phyloP scores from a whole-genome alignment of 257 asterid genomes.

The Capsicum pubescens region DNA sequence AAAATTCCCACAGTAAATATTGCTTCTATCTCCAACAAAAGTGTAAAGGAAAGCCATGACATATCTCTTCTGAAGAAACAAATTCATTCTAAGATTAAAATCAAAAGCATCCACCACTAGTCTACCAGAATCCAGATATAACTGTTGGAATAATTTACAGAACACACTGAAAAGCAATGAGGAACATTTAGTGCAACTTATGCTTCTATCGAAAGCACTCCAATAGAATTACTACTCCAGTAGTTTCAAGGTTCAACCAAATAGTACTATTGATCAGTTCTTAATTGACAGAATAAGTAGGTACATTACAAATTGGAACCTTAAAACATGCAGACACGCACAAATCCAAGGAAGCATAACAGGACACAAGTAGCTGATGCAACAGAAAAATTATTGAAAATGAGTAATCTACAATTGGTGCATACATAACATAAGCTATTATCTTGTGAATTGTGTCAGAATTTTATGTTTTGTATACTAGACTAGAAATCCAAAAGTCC shows the following conservation, averaged over 20 bases:
- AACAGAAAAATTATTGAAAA: constrained; percentile 7
- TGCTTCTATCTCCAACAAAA: constrained; percentile 13
- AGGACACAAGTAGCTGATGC: neutral
- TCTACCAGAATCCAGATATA: constrained; percentile 3
- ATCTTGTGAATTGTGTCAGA: neutral
- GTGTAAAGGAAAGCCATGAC: neutral
- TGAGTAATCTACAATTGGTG: neutral
- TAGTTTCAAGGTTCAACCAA: constrained; percentile 6
- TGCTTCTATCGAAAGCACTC: neutral
- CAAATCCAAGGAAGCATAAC: constrained; percentile 15
- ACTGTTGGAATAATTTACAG: neutral
- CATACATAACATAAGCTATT: neutral
- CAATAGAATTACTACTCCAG: neutral
- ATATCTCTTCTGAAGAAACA: neutral
- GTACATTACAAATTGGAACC: constrained; percentile 7
- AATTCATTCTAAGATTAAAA: neutral
- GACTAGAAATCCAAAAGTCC: neutral
- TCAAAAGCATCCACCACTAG: neutral
- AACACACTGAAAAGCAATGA: neutral
- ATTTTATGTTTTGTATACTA: neutral
- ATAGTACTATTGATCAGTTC: neutral
- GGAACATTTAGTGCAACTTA: constrained; percentile 14
- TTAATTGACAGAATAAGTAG: constrained; percentile 1
- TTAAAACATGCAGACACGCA: neutral
- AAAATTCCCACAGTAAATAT: constrained; percentile 2